Conservation (phyloP, 768 basidiomycete species). For the Hygrophorus pudorinus region DNA sequence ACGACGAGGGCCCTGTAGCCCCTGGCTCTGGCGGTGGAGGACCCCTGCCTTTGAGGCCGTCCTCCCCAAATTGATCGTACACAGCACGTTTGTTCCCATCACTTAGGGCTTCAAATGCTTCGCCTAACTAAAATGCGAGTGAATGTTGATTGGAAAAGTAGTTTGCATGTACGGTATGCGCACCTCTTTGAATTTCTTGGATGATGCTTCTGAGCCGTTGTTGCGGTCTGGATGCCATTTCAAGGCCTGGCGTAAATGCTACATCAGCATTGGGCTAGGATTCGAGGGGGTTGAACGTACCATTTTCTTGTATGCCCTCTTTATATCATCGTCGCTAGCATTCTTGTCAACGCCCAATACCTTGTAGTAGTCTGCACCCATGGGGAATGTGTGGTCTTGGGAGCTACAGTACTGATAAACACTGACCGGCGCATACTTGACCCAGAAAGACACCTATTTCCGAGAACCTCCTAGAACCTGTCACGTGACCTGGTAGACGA, state of each 20-base stretch:
- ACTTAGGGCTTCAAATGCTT: constrained; percentile 92
- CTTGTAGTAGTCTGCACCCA: constrained; percentile 89
- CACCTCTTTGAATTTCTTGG: constrained; percentile 88
- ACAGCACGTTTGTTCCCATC: constrained; percentile 77
- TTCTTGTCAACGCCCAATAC: constrained; percentile 61
- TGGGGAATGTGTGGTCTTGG: constrained; percentile 21
- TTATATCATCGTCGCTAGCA: constrained; percentile 80
- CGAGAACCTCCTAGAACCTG: no score
- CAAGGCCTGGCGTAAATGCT: constrained; percentile 41
- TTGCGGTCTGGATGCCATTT: constrained; percentile 97
- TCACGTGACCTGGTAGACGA: no score
- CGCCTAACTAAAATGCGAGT: constrained; percentile 63
- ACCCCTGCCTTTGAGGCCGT: constrained; percentile 76
- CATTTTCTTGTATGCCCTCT: constrained; percentile 94
- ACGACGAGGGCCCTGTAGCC: constrained; percentile 26
- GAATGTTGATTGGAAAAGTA: background rate
- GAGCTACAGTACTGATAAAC: no score
- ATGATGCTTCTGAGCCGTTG: constrained; percentile 74
- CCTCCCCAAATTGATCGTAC: constrained; percentile 93
- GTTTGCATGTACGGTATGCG: constrained; percentile 9
- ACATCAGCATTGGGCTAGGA: constrained; percentile 4
- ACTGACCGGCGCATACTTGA: no score
- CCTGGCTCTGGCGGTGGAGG: constrained; percentile 45
- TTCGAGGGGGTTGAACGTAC: constrained; percentile 24
- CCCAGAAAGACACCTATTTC: no score